Conservation (phyloP, 352 stramenopile genomes). For the Globisporangium parvum region DNA sequence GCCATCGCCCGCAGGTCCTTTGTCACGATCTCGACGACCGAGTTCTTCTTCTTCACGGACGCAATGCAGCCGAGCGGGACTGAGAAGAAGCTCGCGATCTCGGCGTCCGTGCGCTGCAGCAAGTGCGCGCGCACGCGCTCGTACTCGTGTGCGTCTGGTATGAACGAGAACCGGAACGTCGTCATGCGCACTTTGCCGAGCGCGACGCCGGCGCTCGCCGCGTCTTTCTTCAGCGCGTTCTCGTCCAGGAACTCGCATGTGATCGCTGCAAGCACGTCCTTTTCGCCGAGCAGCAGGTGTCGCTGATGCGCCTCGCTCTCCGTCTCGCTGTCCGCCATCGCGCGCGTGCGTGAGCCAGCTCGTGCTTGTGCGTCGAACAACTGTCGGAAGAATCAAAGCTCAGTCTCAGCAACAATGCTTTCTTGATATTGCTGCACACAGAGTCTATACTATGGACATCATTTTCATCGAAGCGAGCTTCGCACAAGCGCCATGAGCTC, state of each 20-base stretch:
- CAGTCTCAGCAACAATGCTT: background rate
- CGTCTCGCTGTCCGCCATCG: slow-evolving; percentile 19
- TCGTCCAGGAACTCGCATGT: slow-evolving; percentile 73
- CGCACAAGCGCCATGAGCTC: slow-evolving; percentile 30
- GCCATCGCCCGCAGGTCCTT: slow-evolving; percentile 75
- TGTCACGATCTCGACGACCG: slow-evolving; percentile 66
- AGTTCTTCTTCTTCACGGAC: slow-evolving; percentile 77
- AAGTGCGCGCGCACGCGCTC: slow-evolving; percentile 46
- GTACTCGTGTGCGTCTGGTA: slow-evolving; percentile 52
- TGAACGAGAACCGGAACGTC: slow-evolving; percentile 81
- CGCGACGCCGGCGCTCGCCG: slow-evolving; percentile 47
- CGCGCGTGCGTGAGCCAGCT: background rate
- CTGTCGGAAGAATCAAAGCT: background rate
- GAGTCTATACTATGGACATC: background rate
- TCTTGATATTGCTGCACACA: background rate
- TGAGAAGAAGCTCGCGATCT: slow-evolving; percentile 75
- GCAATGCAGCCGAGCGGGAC: slow-evolving; percentile 68
- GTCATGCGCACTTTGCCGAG: slow-evolving; percentile 77
- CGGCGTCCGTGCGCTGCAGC: slow-evolving; percentile 43
- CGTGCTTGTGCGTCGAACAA: no score
- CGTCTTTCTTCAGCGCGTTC: slow-evolving; percentile 48
- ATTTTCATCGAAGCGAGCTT: background rate
- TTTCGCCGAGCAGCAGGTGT: slow-evolving; percentile 65
- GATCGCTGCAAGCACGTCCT: slow-evolving; percentile 69
- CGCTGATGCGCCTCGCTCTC: slow-evolving; percentile 20